Evolutionary conservation across 192 early-diverging fungal species (phyloP).

Genomic region (Endogone sp.): DNA sequence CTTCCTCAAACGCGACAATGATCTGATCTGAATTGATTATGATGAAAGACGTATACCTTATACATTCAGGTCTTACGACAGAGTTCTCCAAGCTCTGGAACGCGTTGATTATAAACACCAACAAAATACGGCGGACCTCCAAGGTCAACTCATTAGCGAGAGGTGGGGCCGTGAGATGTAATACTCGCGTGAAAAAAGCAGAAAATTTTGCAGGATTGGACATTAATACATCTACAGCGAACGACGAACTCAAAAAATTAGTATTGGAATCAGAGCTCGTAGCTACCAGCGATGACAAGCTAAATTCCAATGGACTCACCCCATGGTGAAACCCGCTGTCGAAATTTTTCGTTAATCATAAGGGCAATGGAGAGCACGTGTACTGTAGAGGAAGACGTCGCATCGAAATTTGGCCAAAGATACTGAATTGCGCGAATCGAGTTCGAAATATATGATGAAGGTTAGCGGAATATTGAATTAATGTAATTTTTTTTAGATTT

Average conservation of each 20-base stretch:
- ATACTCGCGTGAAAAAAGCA: slow-evolving; percentile 51
- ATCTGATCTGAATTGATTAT: no score
- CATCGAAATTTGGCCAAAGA: slow-evolving; percentile 72
- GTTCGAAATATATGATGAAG: no score
- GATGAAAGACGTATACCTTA: slow-evolving; percentile 47
- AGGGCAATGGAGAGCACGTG: slow-evolving; percentile 77
- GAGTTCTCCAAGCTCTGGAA: slow-evolving; percentile 83
- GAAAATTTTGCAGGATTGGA: slow-evolving; percentile 46
- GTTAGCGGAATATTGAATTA: no score
- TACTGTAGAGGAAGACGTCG: slow-evolving; percentile 31
- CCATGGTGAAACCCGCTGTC: slow-evolving; percentile 62
- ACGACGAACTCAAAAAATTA: no score
- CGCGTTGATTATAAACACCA: slow-evolving; percentile 77
- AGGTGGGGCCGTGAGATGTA: slow-evolving; percentile 35
- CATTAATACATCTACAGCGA: slow-evolving; percentile 28
- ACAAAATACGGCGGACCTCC: slow-evolving; percentile 44
- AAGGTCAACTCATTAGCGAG: slow-evolving; percentile 16
- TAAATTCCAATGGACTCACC: slow-evolving; percentile 25
- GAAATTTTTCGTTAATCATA: slow-evolving; percentile 90
- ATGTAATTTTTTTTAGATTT: no score
- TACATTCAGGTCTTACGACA: slow-evolving; percentile 70
- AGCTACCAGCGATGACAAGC: no score
- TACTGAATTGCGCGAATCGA: slow-evolving; percentile 41
- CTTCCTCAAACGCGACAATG: no score
- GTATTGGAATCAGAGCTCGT: no score